Percentiles rank a stretch among this genome's conserved stretches.
Evolutionary conservation across 192 early-diverging fungal genomes (phyloP).

Genomic region (Entomortierella chlamydospora): DNA sequence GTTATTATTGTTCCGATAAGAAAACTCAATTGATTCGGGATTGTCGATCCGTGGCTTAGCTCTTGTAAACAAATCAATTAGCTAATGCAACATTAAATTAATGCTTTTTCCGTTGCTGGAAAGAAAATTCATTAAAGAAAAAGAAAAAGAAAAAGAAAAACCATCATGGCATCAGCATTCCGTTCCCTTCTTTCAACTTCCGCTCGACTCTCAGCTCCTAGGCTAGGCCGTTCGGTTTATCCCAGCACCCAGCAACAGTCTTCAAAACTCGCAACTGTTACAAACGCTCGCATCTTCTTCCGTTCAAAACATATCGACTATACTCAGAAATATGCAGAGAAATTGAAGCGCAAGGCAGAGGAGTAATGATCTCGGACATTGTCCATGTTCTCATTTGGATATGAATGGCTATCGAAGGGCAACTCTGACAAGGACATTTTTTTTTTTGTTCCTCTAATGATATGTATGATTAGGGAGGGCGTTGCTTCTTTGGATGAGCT

Average conservation of each 20-base stretch:
- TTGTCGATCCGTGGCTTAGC: too few relatives aligned
- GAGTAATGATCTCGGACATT: too few relatives aligned
- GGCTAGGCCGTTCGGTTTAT: too few relatives aligned
- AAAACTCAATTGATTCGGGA: too few relatives aligned
- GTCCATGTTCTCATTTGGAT: too few relatives aligned
- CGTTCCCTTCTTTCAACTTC: slow-evolving; percentile 29
- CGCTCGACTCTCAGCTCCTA: slow-evolving; percentile 8
- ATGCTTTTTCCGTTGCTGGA: too few relatives aligned
- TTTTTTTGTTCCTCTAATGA: not conserved
- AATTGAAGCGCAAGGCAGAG: slow-evolving; percentile 67
- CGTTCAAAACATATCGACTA: slow-evolving; percentile 60
- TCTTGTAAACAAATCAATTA: too few relatives aligned
- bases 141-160: not conserved
- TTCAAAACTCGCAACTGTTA: slow-evolving; percentile 20
- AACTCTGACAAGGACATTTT: too few relatives aligned
- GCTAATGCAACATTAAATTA: too few relatives aligned
- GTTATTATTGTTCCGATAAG: too few relatives aligned
- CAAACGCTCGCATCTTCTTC: slow-evolving; percentile 19
- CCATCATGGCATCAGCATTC: slow-evolving; percentile 38
- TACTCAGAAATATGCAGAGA: slow-evolving; percentile 73
- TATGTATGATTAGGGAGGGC: slow-evolving; percentile 59
- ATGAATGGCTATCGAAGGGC: too few relatives aligned
- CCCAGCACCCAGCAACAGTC: not conserved
- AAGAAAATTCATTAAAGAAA: too few relatives aligned
- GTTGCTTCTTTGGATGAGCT: slow-evolving; percentile 60